phyloP scores from a whole-genome alignment of 148 eudicot species.

The Rhododendron vialii region DNA sequence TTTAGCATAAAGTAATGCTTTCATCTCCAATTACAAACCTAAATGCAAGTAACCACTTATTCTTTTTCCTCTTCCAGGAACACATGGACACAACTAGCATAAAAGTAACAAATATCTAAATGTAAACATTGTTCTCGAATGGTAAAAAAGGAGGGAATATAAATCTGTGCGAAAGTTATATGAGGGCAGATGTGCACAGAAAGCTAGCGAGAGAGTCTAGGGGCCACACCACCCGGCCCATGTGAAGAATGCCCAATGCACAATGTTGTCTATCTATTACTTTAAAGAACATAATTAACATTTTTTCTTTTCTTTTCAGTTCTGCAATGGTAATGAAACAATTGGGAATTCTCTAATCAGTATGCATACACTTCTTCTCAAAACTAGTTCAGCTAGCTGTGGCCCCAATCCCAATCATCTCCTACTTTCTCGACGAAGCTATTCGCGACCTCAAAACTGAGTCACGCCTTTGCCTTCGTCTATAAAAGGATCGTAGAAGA shows the following conservation, averaged over 20 bases:
- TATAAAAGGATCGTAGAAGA: not conserved
- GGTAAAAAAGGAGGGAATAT: not conserved
- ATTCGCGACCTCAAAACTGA: not conserved
- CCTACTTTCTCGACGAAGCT: not conserved
- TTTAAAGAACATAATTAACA: not conserved
- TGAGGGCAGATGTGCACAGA: not conserved
- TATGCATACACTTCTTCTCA: not conserved
- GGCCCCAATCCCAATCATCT: not conserved
- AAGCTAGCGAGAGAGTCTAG: not conserved
- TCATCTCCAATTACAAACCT: not conserved
- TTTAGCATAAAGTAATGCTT: not conserved
- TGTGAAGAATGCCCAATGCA: not conserved
- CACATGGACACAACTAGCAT: not conserved
- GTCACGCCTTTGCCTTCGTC: not conserved
- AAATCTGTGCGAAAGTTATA: not conserved
- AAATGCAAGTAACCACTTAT: not conserved
- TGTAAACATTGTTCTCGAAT: not conserved
- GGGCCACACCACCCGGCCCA: not conserved
- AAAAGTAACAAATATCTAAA: not conserved
- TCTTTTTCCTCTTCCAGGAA: not conserved
- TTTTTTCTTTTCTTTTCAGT: not conserved
- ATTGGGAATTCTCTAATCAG: not conserved
- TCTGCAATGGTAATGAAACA: not conserved
- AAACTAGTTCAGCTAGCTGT: not conserved
- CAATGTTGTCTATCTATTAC: not conserved